A percentile compares a stretch with the other conserved stretches of the same genome.
Conservation (phyloP, 2,329 filamentous ascomycete genomes). For the Colletotrichum australisinense region DNA sequence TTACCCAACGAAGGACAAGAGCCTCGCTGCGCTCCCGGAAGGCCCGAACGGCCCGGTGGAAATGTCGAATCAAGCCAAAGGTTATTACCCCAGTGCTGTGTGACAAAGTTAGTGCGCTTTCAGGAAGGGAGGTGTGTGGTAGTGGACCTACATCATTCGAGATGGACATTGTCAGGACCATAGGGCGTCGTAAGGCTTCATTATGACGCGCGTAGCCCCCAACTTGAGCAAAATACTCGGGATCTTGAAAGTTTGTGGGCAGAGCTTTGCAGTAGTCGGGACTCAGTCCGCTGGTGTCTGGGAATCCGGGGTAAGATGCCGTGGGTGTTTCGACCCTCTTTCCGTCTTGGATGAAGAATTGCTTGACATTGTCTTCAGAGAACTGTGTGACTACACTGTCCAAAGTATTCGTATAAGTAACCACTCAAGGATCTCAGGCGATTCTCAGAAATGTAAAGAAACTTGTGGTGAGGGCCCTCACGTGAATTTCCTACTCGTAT, state of each 20-base stretch:
- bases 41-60: neutral
- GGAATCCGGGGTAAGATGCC: conserved; percentile 26
- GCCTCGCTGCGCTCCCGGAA: conserved; percentile 7
- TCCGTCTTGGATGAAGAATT: conserved; percentile 72
- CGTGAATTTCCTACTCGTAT: conserved; percentile 67
- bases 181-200: neutral
- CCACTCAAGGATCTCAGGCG: no score
- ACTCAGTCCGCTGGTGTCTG: neutral
- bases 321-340: conserved; percentile 60
- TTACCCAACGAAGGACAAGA: neutral
- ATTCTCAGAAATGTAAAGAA: no score
- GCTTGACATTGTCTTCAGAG: conserved; percentile 59
- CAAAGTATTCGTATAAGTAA: neutral
- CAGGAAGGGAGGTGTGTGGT: neutral
- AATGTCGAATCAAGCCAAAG: conserved; percentile 27
- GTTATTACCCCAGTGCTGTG: conserved; percentile 21
- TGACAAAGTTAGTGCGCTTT: neutral
- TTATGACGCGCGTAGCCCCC: conserved; percentile 6
- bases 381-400: conserved; percentile 71
- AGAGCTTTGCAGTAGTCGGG: neutral
- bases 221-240: neutral
- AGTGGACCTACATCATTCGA: conserved; percentile 19
- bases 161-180: conserved; percentile 32
- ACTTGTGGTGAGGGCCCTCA: no score
- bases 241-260: neutral